Base-by-base conservation (phyloP, 345 rosid genomes). In the Aquilaria yunnanensis region DNA sequence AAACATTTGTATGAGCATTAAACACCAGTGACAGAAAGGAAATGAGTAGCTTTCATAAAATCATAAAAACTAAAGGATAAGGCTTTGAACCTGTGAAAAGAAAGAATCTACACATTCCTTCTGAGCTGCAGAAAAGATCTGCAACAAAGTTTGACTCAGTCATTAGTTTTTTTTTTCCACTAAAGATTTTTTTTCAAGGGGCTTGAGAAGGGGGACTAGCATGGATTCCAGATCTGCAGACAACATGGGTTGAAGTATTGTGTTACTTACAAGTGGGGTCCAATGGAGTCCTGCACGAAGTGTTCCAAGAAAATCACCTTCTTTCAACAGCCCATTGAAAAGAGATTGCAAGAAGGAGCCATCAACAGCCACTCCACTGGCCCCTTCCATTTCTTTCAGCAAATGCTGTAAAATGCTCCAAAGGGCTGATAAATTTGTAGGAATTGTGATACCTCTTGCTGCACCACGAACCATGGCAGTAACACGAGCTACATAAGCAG, bases 201-300 rank as follows among this genome's bases (percentile, higher is more conserved):
- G 43, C 43, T 37, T 37, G 8, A 37, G 7, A 4, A 37, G 43
- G 7, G 8, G 5, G 43, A 37, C 43, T 37, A 37, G 23, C 43
- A 37, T 37, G 8, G 5, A 37, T 37, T 37, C 2, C 43, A 29
- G 69, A 63, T 30, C 14, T 32, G 23, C 23, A 56, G 30, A 62
- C 9, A 51, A 56, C 69, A 45, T 47, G 51, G 47, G 8, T 43
- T 10, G 6, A 72, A 55, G 14, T 37, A 59, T 61, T 34, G 58
- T 30, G 55, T 57, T 61, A 78, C 97, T 65, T 86, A 94, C 99
- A 71, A 73, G 78, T 56, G 99, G 97, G 50, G 94, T 94, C 99
- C 97, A 94, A 67, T 90, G 92, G 65, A 89, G 82, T 70, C 97
- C 99, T 45, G 99, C 97, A 67, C 99, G 96, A 65, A 94, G 84